Conservation (phyloP, 2,329 filamentous ascomycete species). For the Exophiala alcalophila region DNA sequence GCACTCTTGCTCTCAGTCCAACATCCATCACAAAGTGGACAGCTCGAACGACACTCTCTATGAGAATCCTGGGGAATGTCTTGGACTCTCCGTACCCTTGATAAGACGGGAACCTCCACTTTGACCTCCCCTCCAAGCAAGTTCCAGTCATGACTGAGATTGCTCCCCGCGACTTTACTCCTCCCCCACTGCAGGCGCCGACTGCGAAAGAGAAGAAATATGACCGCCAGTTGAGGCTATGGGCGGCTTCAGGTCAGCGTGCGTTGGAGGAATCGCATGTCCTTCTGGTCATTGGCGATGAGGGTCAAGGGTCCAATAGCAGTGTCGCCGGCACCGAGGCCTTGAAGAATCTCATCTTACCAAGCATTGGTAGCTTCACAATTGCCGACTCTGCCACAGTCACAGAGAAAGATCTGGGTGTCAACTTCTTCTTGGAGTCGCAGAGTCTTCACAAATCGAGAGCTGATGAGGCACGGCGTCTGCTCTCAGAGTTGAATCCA, state of each 20-base stretch:
- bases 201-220: constrained; percentile 73
- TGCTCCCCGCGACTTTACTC: constrained; percentile 35
- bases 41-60: background rate
- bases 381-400: constrained; percentile 80
- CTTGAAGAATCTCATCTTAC: constrained; percentile 94
- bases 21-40: too few species aligned
- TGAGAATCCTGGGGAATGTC: background rate
- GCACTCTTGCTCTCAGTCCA: background rate
- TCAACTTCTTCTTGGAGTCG: constrained; percentile 95
- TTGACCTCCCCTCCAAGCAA: background rate
- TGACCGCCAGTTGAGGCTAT: constrained; percentile 89
- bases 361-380: constrained; percentile 86
- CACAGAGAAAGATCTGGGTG: constrained; percentile 77
- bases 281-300: constrained; percentile 72
- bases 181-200: constrained; percentile 50
- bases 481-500: constrained; percentile 84
- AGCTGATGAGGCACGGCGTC: constrained; percentile 71
- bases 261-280: constrained; percentile 88
- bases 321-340: constrained; percentile 79
- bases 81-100: background rate
- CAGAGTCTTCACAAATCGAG: constrained; percentile 71
- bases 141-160: constrained; percentile 21
- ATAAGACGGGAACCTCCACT: too few species aligned
- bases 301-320: constrained; percentile 27
- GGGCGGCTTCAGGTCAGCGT: constrained; percentile 88